phyloP scores from a whole-genome alignment of 495 filamentous ascomycete species.

The Polyplosphaeria fusca region DNA sequence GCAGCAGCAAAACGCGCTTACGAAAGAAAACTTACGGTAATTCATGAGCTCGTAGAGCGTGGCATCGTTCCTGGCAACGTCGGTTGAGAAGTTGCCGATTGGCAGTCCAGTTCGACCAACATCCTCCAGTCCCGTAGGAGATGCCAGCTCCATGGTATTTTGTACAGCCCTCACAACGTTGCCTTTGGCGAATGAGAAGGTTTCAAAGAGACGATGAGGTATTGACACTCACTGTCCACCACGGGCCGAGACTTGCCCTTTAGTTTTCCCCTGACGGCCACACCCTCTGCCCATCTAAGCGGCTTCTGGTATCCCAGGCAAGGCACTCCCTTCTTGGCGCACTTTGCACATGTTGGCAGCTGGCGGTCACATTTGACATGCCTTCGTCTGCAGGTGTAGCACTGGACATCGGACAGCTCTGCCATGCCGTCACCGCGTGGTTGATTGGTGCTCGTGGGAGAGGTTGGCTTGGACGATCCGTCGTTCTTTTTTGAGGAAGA shows the following conservation, averaged over 20 bases:
- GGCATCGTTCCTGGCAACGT: background rate
- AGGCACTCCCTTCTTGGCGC: constrained; percentile 24
- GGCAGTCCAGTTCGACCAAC: constrained; percentile 10
- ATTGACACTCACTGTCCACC: constrained; percentile 22
- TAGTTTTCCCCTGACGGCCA: constrained; percentile 23
- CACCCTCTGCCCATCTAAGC: constrained; percentile 26
- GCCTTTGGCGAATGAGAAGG: constrained; percentile 5
- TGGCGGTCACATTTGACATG: constrained; percentile 25
- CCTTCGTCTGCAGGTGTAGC: constrained; percentile 22
- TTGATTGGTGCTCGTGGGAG: background rate
- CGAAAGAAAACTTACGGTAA: constrained; percentile 20
- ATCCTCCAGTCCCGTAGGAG: constrained; percentile 14
- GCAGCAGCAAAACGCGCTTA: background rate
- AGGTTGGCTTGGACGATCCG: background rate
- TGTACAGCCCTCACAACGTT: constrained; percentile 17
- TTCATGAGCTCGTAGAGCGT: constrained; percentile 10
- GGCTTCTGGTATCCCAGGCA: constrained; percentile 28
- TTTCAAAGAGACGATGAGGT: background rate
- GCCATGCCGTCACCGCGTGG: background rate
- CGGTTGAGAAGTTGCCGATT: background rate
- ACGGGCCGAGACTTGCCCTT: constrained; percentile 26
- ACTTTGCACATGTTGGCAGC: constrained; percentile 19
- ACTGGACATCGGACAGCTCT: constrained; percentile 16
- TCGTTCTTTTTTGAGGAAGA: constrained; percentile 11
- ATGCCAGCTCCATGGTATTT: constrained; percentile 12